Conservation (phyloP, 371 early-diverging fungal genomes). For the Mortierella sp. region DNA sequence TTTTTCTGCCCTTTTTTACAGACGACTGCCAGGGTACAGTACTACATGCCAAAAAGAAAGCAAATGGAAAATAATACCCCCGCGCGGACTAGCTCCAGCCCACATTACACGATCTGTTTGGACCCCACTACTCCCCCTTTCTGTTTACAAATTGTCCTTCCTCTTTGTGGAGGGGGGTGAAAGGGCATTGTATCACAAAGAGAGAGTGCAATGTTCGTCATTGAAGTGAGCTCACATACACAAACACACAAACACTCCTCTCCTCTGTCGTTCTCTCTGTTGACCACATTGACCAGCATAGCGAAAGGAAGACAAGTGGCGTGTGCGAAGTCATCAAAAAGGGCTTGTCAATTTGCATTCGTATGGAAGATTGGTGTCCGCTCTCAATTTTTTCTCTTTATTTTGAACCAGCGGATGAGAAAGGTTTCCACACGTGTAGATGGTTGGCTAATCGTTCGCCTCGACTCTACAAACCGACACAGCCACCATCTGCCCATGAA, state of each 20-base stretch:
- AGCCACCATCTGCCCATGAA: no score
- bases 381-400: neutral
- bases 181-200: neutral
- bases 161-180: neutral
- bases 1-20: no score
- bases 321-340: neutral
- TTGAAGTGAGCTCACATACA: neutral
- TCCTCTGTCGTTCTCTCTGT: neutral
- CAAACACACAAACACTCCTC: neutral
- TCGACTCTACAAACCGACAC: neutral
- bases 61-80: no score
- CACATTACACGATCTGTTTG: neutral
- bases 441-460: neutral
- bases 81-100: neutral
- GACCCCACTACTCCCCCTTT: neutral
- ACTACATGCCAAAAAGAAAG: no score
- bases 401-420: neutral
- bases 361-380: neutral
- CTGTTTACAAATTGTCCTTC: neutral
- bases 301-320: neutral
- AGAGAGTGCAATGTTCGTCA: neutral
- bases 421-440: constrained; percentile 4
- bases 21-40: no score
- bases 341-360: neutral
- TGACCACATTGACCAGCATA: neutral